phyloP scores from a whole-genome alignment of 805 yeast species.

The Zygosaccharomyces kombuchaensis region DNA sequence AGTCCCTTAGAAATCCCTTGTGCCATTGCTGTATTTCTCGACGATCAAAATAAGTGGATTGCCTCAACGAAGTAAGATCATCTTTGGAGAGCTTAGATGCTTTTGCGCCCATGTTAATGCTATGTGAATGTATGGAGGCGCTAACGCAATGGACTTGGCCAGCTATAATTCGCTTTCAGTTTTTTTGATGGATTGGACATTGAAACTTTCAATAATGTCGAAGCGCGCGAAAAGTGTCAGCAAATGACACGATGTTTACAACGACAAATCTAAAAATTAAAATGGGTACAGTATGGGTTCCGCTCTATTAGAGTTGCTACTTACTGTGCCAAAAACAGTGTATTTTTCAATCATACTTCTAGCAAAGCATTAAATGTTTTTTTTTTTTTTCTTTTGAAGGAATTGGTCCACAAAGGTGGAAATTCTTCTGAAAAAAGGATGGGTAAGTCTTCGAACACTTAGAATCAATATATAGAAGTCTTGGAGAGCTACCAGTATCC shows the following conservation, averaged over 20 bases:
- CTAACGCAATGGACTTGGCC: not conserved
- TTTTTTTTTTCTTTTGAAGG: too few relatives aligned
- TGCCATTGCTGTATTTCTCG: conserved; percentile 98
- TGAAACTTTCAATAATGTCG: not conserved
- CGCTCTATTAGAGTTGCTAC: too few relatives aligned
- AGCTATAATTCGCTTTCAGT: not conserved
- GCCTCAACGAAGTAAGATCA: conserved; percentile 75
- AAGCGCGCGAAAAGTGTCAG: not conserved
- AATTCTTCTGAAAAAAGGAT: too few relatives aligned
- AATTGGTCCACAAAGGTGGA: too few relatives aligned
- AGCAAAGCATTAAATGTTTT: not conserved
- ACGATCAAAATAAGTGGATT: conserved; percentile 85
- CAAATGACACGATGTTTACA: not conserved
- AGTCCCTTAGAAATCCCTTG: conserved; percentile 90
- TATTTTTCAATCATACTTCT: too few relatives aligned
- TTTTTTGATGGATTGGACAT: not conserved
- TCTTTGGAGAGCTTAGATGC: conserved; percentile 90
- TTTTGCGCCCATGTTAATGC: conserved; percentile 75
- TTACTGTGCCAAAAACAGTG: not conserved
- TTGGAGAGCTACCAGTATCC: not conserved
- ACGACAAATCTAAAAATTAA: not conserved
- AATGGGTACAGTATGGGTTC: not conserved
- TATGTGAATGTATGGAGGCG: not conserved
- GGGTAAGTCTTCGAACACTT: too few relatives aligned
- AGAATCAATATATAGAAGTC: too few relatives aligned